A percentile compares a stretch with the other conserved stretches of the same genome.
Conservation (phyloP, 768 basidiomycete species). For the Russula lepida region DNA sequence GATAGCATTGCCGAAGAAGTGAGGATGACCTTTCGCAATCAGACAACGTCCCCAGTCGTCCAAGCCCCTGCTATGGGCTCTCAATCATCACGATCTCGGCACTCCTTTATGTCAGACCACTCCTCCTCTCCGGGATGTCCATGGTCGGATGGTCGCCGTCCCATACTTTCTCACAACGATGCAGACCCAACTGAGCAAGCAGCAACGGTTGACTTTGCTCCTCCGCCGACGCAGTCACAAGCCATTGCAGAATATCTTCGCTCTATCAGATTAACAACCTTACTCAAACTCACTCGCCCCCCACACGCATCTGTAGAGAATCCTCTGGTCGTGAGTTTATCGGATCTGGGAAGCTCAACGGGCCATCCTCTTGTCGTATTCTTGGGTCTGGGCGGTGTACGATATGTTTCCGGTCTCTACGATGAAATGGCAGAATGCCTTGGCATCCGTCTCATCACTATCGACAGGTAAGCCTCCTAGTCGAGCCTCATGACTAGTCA, state of each 20-base stretch:
- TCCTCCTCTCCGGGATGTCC: constrained; percentile 6
- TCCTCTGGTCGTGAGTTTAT: constrained; percentile 81
- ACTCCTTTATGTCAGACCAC: constrained; percentile 21
- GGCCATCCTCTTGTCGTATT: constrained; percentile 89
- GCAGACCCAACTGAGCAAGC: constrained; percentile 26
- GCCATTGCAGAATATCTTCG: constrained; percentile 80
- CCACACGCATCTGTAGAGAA: constrained; percentile 70
- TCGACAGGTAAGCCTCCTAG: constrained; percentile 61
- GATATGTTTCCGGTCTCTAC: constrained; percentile 90
- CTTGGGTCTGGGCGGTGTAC: constrained; percentile 87
- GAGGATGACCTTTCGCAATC: constrained; percentile 55
- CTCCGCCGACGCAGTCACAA: constrained; percentile 49
- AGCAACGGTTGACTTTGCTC: constrained; percentile 37
- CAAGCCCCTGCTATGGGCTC: constrained; percentile 26
- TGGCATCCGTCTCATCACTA: constrained; percentile 81
- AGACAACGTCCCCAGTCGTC: constrained; percentile 34
- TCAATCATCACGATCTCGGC: constrained; percentile 24
- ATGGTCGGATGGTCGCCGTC: constrained; percentile 1
- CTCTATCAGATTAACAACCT: constrained; percentile 75
- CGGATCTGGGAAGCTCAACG: constrained; percentile 80
- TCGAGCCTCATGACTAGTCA: neutral
- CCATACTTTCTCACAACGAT: neutral
- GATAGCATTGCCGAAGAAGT: constrained; percentile 86
- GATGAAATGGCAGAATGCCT: constrained; percentile 92
- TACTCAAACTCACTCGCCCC: constrained; percentile 68